Evolutionary conservation across 352 stramenopile species (phyloP), one percentile per base, ranked within the genome.

Genomic region (Blastocystis sp.): DNA sequence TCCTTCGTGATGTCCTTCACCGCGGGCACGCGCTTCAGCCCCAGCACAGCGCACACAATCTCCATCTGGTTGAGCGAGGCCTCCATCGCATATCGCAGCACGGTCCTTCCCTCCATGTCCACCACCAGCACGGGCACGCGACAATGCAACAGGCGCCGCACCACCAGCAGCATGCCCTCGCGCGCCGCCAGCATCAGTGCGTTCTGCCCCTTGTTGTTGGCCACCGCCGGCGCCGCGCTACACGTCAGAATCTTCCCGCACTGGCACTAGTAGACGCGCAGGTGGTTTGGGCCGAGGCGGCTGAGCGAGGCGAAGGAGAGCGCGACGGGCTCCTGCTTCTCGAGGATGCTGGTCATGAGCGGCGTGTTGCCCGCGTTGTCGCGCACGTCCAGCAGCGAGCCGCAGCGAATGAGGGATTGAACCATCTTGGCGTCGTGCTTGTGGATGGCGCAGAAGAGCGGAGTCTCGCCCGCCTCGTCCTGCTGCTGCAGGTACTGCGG

Each of bases 301-400:
- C 87, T 76, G n/a, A 89, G 53, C 41, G 86, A 84, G 10, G 69
- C 45, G 40, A 84, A 69, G 1, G 62, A 76, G 21, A 89, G 34
- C 14, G 76, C 43, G 43, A 89, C 62, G n/a, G 67, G 41, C 10
- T 84, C 76, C 17, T 89, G 76, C 21, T 62, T 52, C 38, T 86
- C 64, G 17, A 82, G 65, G 5, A 88, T 88, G 11, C 62, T 53
- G 53, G 88, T 81, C 82, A 90, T 89, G 9, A 90, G 71, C 34
- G 88, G 80, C 19, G 88, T 89, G 41, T 89, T 78, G 11, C 88
- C 88, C 23, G 62, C 19, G 62, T 59, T 74, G 48, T 90, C 89
- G 17, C 69, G 59, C 0, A 78, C 81, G 48, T 89, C 59, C 52
- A 90, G 60, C 21, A 88, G 48, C 21, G 82, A 87, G 14, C 82